Evolutionary conservation across 768 basidiomycete species (phyloP).

Genomic region (Phylloporus arenicola): DNA sequence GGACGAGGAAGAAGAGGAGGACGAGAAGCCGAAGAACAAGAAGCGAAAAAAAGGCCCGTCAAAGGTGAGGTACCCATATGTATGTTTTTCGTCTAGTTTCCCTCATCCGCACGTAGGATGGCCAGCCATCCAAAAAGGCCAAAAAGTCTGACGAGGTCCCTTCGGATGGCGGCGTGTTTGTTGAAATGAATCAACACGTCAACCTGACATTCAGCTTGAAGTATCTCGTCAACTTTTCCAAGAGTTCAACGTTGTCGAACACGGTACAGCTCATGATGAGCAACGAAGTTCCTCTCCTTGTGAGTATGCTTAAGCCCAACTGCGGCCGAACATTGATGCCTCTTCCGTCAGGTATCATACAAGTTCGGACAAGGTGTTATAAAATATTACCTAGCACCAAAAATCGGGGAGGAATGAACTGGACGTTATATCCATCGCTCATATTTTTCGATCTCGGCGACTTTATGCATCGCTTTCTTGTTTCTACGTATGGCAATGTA

Average conservation of each 20-base stretch:
- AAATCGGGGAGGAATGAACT: constrained; percentile 78
- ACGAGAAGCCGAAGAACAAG: constrained; percentile 50
- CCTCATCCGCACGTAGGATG: constrained; percentile 11
- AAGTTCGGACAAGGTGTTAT: constrained; percentile 85
- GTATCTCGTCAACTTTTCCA: constrained; percentile 95
- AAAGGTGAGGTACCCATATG: constrained; percentile 37
- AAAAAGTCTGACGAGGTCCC: constrained; percentile 57
- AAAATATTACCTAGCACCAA: constrained; percentile 94
- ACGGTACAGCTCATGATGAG: constrained; percentile 84
- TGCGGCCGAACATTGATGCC: not conserved
- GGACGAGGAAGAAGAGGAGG: constrained; percentile 49
- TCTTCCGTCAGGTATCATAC: constrained; percentile 64
- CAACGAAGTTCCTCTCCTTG: constrained; percentile 86
- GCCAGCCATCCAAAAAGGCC: constrained; percentile 49
- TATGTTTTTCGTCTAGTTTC: not conserved
- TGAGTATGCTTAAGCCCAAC: constrained; percentile 31
- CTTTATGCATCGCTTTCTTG: constrained; percentile 7
- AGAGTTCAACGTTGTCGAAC: constrained; percentile 69
- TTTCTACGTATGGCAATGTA: constrained; percentile 8
- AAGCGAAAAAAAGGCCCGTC: constrained; percentile 59
- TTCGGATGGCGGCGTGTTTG: constrained; percentile 53
- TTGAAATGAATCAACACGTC: constrained; percentile 89
- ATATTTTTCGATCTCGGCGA: constrained; percentile 8
- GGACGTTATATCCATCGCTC: constrained; percentile 5
- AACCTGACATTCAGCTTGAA: constrained; percentile 93